Percentiles rank a stretch among this genome's conserved stretches.
Evolutionary conservation across 805 yeast genomes (phyloP).

Genomic region (Danielia reshetovae): DNA sequence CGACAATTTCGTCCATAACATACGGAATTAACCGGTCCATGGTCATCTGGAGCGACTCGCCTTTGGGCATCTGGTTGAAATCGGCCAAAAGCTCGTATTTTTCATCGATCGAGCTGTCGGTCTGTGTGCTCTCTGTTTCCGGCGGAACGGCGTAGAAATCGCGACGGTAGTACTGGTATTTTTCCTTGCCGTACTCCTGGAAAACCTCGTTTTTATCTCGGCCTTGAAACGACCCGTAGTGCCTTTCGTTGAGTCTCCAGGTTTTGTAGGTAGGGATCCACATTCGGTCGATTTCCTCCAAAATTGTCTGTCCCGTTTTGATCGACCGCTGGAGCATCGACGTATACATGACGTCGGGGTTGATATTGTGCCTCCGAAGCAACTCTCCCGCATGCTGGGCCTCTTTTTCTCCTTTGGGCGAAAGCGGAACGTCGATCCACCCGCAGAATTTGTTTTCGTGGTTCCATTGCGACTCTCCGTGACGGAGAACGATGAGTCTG

Average conservation of each 20-base stretch:
- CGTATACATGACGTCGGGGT: conserved; percentile 34
- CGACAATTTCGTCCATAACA: conserved; percentile 26
- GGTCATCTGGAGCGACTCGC: conserved; percentile 37
- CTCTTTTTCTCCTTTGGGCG: conserved; percentile 34
- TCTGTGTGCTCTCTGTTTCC: conserved; percentile 14
- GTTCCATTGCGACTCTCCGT: conserved; percentile 43
- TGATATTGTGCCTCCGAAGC: conserved; percentile 23
- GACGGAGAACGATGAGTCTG: conserved; percentile 40
- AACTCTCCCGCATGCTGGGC: conserved; percentile 38
- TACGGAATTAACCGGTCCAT: conserved; percentile 39
- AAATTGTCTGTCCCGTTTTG: conserved; percentile 37
- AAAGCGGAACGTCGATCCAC: conserved; percentile 42
- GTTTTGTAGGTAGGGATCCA: conserved; percentile 37
- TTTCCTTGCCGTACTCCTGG: conserved; percentile 31
- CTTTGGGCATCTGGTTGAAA: conserved; percentile 28
- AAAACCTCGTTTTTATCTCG: conserved; percentile 34
- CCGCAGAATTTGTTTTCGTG: conserved; percentile 43
- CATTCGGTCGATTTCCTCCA: conserved; percentile 26
- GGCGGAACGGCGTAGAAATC: conserved; percentile 38
- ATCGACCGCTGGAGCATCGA: conserved; percentile 38
- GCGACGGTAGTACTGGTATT: conserved; percentile 36
- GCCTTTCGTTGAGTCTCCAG: conserved; percentile 44
- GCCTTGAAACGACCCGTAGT: conserved; percentile 43
- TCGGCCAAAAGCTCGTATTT: conserved; percentile 26
- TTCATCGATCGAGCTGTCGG: conserved; percentile 34